A percentile compares a stretch with the other conserved stretches of the same genome.
Evolutionary conservation across 2,329 filamentous ascomycete species (phyloP).

Genomic region (Penicillium occitanis): DNA sequence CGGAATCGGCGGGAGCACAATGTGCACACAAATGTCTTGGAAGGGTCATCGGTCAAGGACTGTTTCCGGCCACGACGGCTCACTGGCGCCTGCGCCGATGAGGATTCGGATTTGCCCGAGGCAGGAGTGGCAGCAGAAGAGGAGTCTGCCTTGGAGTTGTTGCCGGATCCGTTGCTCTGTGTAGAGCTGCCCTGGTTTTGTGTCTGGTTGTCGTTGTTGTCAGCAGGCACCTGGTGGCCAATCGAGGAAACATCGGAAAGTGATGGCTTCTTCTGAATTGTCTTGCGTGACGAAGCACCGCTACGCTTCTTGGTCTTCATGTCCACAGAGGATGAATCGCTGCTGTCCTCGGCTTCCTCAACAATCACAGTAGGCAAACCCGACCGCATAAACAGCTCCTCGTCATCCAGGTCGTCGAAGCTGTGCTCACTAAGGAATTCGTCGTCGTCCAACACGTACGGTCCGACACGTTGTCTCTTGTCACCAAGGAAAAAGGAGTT

Average conservation of each 20-base stretch:
- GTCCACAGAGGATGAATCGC: slow-evolving; percentile 25
- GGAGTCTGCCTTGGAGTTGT: slow-evolving; percentile 48
- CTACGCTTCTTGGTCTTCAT: slow-evolving; percentile 53
- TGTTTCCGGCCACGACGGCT: slow-evolving; percentile 97
- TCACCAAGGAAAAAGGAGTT: slow-evolving; percentile 61
- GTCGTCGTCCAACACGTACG: slow-evolving; percentile 72
- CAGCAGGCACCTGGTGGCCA: slow-evolving; percentile 34
- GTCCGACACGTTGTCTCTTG: slow-evolving; percentile 72
- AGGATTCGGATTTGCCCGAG: slow-evolving; percentile 29
- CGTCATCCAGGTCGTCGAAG: slow-evolving; percentile 73
- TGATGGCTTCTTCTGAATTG: slow-evolving; percentile 32
- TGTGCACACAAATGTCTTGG: slow-evolving; percentile 96
- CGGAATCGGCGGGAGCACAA: slow-evolving; percentile 97
- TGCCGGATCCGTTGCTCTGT: slow-evolving; percentile 40
- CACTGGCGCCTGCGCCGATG: slow-evolving; percentile 21
- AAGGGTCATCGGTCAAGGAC: slow-evolving; percentile 93
- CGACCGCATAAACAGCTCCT: slow-evolving; percentile 59
- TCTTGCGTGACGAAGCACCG: slow-evolving; percentile 34
- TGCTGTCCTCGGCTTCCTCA: slow-evolving; percentile 44
- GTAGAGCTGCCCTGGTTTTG: slow-evolving; percentile 44
- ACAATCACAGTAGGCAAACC: slow-evolving; percentile 63
- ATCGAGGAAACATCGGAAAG: slow-evolving; percentile 32
- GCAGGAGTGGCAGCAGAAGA: slow-evolving; percentile 46
- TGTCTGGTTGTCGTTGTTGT: slow-evolving; percentile 30
- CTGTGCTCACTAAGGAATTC: slow-evolving; percentile 74